phyloP scores from a whole-genome alignment of 768 basidiomycete species.

The Kondoa subrosea region DNA sequence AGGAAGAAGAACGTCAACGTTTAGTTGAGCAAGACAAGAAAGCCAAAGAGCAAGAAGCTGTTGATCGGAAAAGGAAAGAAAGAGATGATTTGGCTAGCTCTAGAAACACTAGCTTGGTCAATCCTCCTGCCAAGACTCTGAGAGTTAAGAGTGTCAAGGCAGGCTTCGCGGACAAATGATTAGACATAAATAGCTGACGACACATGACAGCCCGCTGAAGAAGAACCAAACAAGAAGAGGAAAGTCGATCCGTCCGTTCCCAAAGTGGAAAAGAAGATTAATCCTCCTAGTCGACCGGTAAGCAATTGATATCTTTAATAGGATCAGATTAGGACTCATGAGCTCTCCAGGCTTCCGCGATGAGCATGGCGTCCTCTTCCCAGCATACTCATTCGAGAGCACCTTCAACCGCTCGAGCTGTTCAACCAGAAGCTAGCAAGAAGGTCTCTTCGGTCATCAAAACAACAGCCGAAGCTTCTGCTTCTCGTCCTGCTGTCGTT shows the following conservation, averaged over 20 bases:
- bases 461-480: not conserved
- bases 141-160: not conserved
- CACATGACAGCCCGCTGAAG: conserved; percentile 35
- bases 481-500: not conserved
- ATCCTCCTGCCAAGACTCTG: not conserved
- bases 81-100: conserved; percentile 9
- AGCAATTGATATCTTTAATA: not conserved
- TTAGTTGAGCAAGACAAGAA: conserved; percentile 21
- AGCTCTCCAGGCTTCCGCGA: not conserved
- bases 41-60: conserved; percentile 13
- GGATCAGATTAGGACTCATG: not conserved
- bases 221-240: conserved; percentile 56
- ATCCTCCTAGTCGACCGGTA: not conserved
- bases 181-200: not conserved
- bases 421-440: not conserved
- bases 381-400: conserved; percentile 6
- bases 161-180: not conserved
- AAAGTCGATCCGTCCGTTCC: conserved; percentile 36
- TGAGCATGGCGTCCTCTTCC: not conserved
- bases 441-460: not conserved
- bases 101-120: not conserved
- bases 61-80: conserved; percentile 11
- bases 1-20: conserved; percentile 51
- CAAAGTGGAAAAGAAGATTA: not conserved
- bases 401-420: not conserved